Base-by-base conservation (phyloP, 2,329 filamentous ascomycete species). In the Balansia obtecta region DNA sequence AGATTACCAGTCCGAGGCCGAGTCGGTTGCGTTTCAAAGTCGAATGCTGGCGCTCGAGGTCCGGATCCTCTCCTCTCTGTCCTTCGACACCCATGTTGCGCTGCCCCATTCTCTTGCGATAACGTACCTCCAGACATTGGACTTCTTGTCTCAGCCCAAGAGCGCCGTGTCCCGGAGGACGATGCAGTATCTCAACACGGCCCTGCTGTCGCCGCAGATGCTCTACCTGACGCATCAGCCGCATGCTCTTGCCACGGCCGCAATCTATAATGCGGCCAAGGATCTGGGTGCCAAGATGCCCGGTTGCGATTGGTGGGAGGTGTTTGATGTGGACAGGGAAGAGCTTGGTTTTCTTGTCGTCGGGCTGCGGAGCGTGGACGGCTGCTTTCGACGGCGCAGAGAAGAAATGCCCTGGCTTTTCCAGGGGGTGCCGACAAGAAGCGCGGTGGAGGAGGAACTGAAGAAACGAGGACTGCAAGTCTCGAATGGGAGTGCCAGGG, bases 251-350 rank as follows among this genome's bases (percentile, higher is more conserved):
- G 91, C 93, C 4, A 88, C 88, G 2, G 87, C 90, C 1, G 88
- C 90, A 1, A 85, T 96, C 33, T 98, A 97, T 63, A 79, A 88
- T n/a, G 87, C 91, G 0, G 86, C 88, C 1, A 77, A 83, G 43
- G 89, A 97, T 57, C 65, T 79, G 1, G 82, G 77, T 0, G 79
- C 86, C 12, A 89, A 87, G 64, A 75, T 96, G 68, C 88, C 91
- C 0, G 85, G 86, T 55, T 80, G 79, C 45, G 83, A 88, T 55
- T 98, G 93, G 93, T 98, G 93, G 93, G 90, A 96, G 66, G 88
- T 97, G 0, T 97, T 97, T 65, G 93, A 98, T 66, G 87, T 93
- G 8, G 90, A 96, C 60, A 76, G 93, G 47, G 93, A 98, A 71
- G 89, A 95, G 64, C 73, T 98, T 37, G 93, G 93, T 0, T 97